phyloP scores from a whole-genome alignment of 1,284 basidiomycete genomes.

The Ceratobasidium sp. region DNA sequence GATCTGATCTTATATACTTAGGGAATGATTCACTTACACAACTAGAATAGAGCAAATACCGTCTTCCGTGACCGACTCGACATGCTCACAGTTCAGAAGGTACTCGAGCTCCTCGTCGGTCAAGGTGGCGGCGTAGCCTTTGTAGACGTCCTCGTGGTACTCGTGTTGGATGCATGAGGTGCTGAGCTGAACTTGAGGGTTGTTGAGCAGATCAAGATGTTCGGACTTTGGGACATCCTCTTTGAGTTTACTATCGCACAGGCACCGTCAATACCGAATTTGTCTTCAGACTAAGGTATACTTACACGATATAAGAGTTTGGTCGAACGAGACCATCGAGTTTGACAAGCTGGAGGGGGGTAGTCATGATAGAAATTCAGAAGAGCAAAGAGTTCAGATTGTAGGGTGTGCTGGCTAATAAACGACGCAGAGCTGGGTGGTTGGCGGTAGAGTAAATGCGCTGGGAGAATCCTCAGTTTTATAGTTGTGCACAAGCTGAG shows the following conservation, averaged over 20 bases:
- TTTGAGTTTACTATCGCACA: neutral
- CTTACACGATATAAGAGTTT: constrained; percentile 40
- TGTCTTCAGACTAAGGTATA: neutral
- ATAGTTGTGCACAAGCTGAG: too few relatives aligned
- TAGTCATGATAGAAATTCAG: too few relatives aligned
- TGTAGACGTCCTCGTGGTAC: constrained; percentile 34
- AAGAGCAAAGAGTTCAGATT: too few relatives aligned
- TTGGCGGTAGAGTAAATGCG: too few relatives aligned
- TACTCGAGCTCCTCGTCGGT: constrained; percentile 7
- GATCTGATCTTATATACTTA: too few relatives aligned
- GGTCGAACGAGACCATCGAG: constrained; percentile 13
- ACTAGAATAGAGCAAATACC: neutral
- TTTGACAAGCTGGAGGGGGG: neutral
- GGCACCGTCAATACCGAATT: neutral
- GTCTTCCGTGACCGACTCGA: constrained; percentile 35
- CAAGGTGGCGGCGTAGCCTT: constrained; percentile 42
- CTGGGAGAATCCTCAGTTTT: too few relatives aligned
- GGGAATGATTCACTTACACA: neutral
- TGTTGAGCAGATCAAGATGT: neutral
- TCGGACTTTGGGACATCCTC: neutral
- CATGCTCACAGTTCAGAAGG: constrained; percentile 29
- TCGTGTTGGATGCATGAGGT: constrained; percentile 15
- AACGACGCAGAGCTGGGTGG: too few relatives aligned
- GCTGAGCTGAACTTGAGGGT: neutral
- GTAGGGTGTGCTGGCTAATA: too few relatives aligned